phyloP scores from a whole-genome alignment of 805 yeast species.

The Komagataella mondaviorum region DNA sequence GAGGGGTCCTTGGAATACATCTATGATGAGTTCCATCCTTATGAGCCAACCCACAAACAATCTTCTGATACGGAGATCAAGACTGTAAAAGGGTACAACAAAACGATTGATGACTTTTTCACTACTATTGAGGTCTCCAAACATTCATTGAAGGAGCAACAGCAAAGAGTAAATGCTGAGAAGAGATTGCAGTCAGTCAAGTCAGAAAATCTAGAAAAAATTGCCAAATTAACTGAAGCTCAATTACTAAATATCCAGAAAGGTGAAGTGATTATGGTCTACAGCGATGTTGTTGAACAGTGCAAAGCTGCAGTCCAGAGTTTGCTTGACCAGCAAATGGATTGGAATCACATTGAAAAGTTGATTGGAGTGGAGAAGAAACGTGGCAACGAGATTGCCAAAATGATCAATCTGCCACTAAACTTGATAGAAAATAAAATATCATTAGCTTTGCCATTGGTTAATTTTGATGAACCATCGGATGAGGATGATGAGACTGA shows the following conservation, averaged over 20 bases:
- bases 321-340: constrained; percentile 73
- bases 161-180: constrained; percentile 63
- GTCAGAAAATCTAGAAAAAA: constrained; percentile 56
- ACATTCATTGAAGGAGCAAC: constrained; percentile 59
- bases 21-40: constrained; percentile 44
- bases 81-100: constrained; percentile 54
- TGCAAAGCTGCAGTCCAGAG: constrained; percentile 57
- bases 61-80: constrained; percentile 21
- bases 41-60: constrained; percentile 23
- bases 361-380: constrained; percentile 56
- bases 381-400: constrained; percentile 53
- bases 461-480: constrained; percentile 22
- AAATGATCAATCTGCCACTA: constrained; percentile 49
- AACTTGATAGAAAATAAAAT: constrained; percentile 59
- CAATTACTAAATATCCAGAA: constrained; percentile 51
- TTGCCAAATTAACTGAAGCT: constrained; percentile 47
- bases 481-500: constrained; percentile 18
- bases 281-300: constrained; percentile 59
- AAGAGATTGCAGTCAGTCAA: constrained; percentile 66
- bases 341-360: constrained; percentile 83
- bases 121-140: constrained; percentile 78
- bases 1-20: constrained; percentile 20
- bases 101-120: constrained; percentile 71
- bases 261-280: constrained; percentile 60
- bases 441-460: constrained; percentile 36